These are phyloP conservation scores for Leccinum pachyderme DNA, from an alignment of 1,284 basidiomycete genomes.

Conservation along the genomic window DNA sequence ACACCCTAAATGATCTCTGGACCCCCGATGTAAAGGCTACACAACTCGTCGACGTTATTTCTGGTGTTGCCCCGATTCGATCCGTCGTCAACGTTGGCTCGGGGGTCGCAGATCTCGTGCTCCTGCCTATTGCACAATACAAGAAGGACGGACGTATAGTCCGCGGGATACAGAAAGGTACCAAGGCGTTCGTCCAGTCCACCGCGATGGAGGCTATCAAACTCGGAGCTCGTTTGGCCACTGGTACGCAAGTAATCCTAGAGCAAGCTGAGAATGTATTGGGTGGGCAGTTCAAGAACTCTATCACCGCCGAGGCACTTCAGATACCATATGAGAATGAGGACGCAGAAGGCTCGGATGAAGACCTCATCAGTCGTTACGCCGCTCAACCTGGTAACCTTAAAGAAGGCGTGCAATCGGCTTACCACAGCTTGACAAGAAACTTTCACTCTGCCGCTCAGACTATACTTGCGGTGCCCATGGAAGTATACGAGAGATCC, in stretches of 20 bases:
- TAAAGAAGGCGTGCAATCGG: conserved; percentile 85
- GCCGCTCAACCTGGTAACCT: conserved; percentile 87
- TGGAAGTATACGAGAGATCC: conserved; percentile 96
- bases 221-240: conserved; percentile 91
- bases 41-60: conserved; percentile 94
- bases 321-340: conserved; percentile 43
- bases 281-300: conserved; percentile 70
- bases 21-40: conserved; percentile 99
- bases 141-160: conserved; percentile 94
- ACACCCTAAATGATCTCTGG: conserved; percentile 95
- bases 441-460: conserved; percentile 94
- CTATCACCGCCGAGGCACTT: conserved; percentile 66
- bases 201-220: conserved; percentile 95
- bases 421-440: conserved; percentile 80
- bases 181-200: conserved; percentile 88
- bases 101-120: conserved; percentile 91
- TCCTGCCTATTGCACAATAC: conserved; percentile 96
- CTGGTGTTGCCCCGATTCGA: conserved; percentile 94
- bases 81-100: conserved; percentile 96
- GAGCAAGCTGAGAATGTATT: conserved; percentile 94
- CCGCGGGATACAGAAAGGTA: conserved; percentile 91
- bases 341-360: conserved; percentile 38
- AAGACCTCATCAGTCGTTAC: conserved; percentile 77
- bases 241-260: conserved; percentile 95
- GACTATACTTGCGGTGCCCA: conserved; percentile 96